A percentile compares a stretch with the other conserved stretches of the same genome.
Conservation (phyloP, 179 eudicot species). For the Spinacia oleracea region DNA sequence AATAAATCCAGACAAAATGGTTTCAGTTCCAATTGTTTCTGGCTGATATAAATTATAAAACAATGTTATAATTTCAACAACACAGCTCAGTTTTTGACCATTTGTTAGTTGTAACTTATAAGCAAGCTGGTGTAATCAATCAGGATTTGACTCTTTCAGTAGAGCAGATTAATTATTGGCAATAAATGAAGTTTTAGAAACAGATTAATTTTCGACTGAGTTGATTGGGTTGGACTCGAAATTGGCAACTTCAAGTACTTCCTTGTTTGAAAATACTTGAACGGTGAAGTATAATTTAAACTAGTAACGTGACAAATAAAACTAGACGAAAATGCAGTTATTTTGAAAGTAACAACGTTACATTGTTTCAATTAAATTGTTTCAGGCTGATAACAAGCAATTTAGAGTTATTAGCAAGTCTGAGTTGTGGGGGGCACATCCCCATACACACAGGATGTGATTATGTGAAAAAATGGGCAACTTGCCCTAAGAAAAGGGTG, state of each 20-base stretch:
- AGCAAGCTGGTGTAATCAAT: neutral
- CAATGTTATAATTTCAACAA: slow-evolving; percentile 9
- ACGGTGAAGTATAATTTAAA: too few relatives aligned
- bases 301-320: too few relatives aligned
- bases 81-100: slow-evolving; percentile 21
- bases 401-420: neutral
- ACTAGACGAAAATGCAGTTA: too few relatives aligned
- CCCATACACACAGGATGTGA: slow-evolving; percentile 19
- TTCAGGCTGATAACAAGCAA: neutral
- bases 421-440: slow-evolving; percentile 10
- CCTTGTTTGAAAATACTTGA: too few relatives aligned
- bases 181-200: too few relatives aligned
- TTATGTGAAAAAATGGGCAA: slow-evolving; percentile 20
- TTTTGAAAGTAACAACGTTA: too few relatives aligned
- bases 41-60: neutral
- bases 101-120: neutral
- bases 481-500: slow-evolving; percentile 10
- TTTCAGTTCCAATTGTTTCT: too few relatives aligned
- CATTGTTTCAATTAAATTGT: too few relatives aligned
- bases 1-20: too few relatives aligned
- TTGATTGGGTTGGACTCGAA: too few relatives aligned
- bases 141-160: slow-evolving; percentile 2
- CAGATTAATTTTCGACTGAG: too few relatives aligned
- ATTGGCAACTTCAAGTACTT: too few relatives aligned
- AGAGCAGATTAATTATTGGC: neutral